A percentile compares a stretch with the other conserved stretches of the same genome.
These are phyloP conservation scores for Chlamydomonas schloesseri DNA, from an alignment of 139 green algal genomes.

Conservation along the genomic window DNA sequence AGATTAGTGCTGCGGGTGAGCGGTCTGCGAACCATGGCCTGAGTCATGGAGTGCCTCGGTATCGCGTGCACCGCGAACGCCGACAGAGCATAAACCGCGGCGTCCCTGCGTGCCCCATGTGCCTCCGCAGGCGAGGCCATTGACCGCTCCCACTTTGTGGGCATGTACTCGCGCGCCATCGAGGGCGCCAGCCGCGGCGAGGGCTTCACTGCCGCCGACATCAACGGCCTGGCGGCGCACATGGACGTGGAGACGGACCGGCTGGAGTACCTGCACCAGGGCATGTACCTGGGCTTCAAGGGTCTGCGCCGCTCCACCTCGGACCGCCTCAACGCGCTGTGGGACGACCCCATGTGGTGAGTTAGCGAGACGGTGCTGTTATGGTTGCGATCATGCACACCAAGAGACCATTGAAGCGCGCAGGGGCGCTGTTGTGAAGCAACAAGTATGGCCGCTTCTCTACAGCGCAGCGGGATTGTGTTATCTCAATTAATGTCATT, in stretches of 20 bases:
- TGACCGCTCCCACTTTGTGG: slow-evolving; percentile 9
- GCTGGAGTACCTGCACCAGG: slow-evolving; percentile 49
- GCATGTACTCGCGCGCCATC: slow-evolving; percentile 38
- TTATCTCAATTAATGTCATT: too few relatives aligned
- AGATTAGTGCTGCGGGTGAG: slow-evolving; percentile 33
- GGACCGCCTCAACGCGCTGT: slow-evolving; percentile 33
- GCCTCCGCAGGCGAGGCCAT: slow-evolving; percentile 41
- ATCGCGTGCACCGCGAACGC: too few relatives aligned
- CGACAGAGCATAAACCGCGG: too few relatives aligned
- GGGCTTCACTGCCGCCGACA: not conserved
- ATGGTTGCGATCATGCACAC: too few relatives aligned
- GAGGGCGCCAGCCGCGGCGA: slow-evolving; percentile 15
- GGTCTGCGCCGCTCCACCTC: not conserved
- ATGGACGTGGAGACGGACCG: slow-evolving; percentile 13
- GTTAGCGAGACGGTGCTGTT: too few relatives aligned
- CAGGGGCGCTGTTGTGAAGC: too few relatives aligned
- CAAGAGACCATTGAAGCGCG: too few relatives aligned
- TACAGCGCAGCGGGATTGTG: too few relatives aligned
- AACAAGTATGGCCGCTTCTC: too few relatives aligned
- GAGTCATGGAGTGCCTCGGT: too few relatives aligned
- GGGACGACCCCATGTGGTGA: slow-evolving; percentile 36
- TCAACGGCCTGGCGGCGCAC: not conserved
- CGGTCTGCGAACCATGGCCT: too few relatives aligned
- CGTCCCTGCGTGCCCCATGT: too few relatives aligned
- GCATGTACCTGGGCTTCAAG: slow-evolving; percentile 46